Percentiles rank a stretch among this genome's conserved stretches.
Evolutionary conservation across 306 rosid genomes (phyloP).

Genomic region (Fragaria ananassa): DNA sequence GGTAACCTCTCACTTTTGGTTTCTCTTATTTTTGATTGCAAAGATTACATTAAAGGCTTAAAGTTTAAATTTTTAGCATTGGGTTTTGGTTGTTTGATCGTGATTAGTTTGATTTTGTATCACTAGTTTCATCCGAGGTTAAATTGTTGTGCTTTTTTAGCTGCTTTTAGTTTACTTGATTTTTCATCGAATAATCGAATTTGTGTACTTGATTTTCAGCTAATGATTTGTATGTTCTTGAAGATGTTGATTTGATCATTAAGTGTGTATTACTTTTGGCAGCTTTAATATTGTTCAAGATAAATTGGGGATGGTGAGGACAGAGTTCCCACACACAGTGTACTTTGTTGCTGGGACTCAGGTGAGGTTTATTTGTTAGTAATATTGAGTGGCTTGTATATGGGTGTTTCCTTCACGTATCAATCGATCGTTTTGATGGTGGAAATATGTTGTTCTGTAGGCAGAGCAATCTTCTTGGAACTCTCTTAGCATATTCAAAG

Average conservation of each 20-base stretch:
- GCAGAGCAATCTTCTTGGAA: conserved; percentile 79
- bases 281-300: conserved; percentile 86
- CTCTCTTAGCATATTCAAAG: conserved; percentile 77
- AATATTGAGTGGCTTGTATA: not conserved
- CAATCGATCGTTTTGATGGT: not conserved
- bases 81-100: not conserved
- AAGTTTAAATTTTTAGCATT: conserved; percentile 4
- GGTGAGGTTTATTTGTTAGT: conserved; percentile 38
- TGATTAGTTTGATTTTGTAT: not conserved
- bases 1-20: conserved; percentile 34
- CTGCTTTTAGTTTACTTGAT: not conserved
- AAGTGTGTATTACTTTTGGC: conserved; percentile 29
- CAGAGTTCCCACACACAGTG: conserved; percentile 75
- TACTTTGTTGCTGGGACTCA: conserved; percentile 91
- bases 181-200: not conserved
- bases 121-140: not conserved
- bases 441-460: conserved; percentile 38
- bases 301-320: conserved; percentile 64
- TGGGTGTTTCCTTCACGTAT: not conserved
- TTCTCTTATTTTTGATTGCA: not conserved
- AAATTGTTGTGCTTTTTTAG: not conserved
- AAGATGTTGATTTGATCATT: not conserved
- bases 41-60: not conserved
- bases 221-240: not conserved
- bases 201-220: not conserved